Conservation (phyloP, 2,329 filamentous ascomycete species). For the Talaromyces sp. region DNA sequence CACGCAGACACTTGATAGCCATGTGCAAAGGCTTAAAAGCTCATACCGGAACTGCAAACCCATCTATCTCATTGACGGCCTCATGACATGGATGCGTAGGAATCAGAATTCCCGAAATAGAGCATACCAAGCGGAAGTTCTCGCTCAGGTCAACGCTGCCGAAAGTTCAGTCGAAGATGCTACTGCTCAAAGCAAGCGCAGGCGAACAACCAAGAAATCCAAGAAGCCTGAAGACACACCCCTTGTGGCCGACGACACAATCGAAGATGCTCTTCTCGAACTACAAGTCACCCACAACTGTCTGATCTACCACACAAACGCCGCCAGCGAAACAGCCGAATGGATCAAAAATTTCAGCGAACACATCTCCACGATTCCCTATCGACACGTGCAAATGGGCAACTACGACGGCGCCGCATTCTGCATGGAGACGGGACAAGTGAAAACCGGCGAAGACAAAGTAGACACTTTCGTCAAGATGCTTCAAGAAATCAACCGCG, state of each 20-base stretch:
- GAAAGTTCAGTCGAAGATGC: constrained; percentile 31
- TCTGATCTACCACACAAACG: constrained; percentile 65
- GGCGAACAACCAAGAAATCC: constrained; percentile 23
- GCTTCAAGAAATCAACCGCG: constrained; percentile 69
- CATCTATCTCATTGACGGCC: constrained; percentile 70
- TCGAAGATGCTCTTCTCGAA: constrained; percentile 68
- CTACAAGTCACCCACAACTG: constrained; percentile 65
- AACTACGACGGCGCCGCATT: constrained; percentile 54
- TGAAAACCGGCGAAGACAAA: constrained; percentile 63
- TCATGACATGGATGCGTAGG: constrained; percentile 63
- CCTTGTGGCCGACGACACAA: constrained; percentile 62
- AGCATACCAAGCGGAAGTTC: constrained; percentile 63
- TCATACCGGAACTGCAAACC: constrained; percentile 53
- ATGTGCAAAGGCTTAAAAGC: constrained; percentile 55
- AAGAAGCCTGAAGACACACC: constrained; percentile 43
- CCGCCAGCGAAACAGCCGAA: constrained; percentile 61
- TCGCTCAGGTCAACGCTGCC: constrained; percentile 44
- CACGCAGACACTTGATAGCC: constrained; percentile 53
- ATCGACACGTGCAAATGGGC: constrained; percentile 52
- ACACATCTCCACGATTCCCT: constrained; percentile 72
- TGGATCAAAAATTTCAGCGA: constrained; percentile 74
- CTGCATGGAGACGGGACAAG: constrained; percentile 76
- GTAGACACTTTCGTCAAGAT: constrained; percentile 68
- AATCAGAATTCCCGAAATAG: constrained; percentile 65
- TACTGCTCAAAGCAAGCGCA: constrained; percentile 23